These are phyloP conservation scores for Xylaria cubensis DNA, from an alignment of 495 filamentous ascomycete genomes.

Conservation along the genomic window DNA sequence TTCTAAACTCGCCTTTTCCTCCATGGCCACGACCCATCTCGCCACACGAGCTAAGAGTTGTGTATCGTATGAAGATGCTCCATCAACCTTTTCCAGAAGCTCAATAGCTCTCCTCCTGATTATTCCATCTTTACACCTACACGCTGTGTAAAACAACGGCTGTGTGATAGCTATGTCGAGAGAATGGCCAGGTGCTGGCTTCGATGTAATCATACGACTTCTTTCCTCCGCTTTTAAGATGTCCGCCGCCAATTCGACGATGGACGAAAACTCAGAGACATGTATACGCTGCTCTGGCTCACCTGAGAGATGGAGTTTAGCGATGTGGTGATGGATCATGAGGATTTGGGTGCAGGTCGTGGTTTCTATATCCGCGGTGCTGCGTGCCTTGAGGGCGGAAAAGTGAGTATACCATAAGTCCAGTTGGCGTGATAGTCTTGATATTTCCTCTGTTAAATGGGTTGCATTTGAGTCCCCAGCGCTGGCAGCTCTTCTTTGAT, in stretches of 20 bases:
- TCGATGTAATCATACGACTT: neutral
- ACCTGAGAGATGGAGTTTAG: neutral
- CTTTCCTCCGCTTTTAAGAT: neutral
- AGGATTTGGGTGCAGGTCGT: neutral
- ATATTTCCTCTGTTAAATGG: neutral
- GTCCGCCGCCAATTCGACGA: neutral
- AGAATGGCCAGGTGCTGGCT: neutral
- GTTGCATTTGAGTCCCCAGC: neutral
- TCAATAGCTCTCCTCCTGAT: neutral
- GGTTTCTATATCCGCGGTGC: neutral
- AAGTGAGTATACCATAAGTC: neutral
- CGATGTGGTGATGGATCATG: neutral
- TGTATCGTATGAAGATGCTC: neutral
- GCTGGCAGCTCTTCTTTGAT: neutral
- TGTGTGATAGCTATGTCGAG: neutral
- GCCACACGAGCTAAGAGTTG: neutral
- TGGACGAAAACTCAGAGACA: neutral
- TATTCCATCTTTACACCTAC: neutral
- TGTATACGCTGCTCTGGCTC: neutral
- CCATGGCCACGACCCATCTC: neutral
- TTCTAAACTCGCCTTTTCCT: neutral
- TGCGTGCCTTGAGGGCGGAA: neutral
- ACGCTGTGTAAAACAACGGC: conserved; percentile 1
- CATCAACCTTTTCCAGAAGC: neutral
- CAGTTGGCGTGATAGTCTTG: neutral